A percentile compares a stretch with the other conserved stretches of the same genome.
These are phyloP conservation scores for Pseudogymnoascus sp. DNA, from an alignment of 2,329 filamentous ascomycete species.

Conservation along the genomic window DNA sequence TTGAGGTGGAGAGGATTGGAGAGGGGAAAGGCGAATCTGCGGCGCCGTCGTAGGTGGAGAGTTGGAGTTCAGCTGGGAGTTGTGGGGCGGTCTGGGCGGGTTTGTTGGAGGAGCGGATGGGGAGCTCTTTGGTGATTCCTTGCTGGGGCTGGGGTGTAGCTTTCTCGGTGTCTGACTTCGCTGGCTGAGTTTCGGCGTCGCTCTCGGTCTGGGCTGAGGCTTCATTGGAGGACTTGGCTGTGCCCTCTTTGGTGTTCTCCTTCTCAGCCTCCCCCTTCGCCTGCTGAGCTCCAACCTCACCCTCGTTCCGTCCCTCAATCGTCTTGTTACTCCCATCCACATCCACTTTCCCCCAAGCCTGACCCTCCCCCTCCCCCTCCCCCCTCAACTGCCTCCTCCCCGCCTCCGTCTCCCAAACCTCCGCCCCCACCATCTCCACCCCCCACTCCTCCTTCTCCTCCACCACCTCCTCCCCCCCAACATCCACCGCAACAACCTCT, in stretches of 20 bases:
- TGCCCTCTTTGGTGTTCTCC: background rate
- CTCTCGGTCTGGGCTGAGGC: background rate
- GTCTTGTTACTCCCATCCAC: background rate
- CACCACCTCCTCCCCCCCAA: background rate
- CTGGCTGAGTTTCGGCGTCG: too few species aligned
- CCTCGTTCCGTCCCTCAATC: background rate
- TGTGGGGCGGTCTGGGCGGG: too few species aligned
- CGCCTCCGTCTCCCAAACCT: background rate
- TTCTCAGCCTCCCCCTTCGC: background rate
- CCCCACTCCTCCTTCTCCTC: background rate
- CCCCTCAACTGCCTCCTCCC: background rate
- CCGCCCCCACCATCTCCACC: background rate
- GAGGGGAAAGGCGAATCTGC: background rate
- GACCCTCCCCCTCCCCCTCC: background rate
- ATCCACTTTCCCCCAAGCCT: background rate
- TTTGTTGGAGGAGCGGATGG: too few species aligned
- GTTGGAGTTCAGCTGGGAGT: background rate
- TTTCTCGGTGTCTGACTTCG: background rate
- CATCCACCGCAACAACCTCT: conserved; percentile 14
- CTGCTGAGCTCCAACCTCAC: background rate
- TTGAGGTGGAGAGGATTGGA: background rate
- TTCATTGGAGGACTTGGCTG: background rate
- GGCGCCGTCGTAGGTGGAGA: background rate
- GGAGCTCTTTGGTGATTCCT: background rate
- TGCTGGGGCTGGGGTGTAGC: background rate